A percentile compares a stretch with the other conserved stretches of the same genome.
Conservation (phyloP, 2,329 filamentous ascomycete genomes). For the Pseudogymnoascus sp. region DNA sequence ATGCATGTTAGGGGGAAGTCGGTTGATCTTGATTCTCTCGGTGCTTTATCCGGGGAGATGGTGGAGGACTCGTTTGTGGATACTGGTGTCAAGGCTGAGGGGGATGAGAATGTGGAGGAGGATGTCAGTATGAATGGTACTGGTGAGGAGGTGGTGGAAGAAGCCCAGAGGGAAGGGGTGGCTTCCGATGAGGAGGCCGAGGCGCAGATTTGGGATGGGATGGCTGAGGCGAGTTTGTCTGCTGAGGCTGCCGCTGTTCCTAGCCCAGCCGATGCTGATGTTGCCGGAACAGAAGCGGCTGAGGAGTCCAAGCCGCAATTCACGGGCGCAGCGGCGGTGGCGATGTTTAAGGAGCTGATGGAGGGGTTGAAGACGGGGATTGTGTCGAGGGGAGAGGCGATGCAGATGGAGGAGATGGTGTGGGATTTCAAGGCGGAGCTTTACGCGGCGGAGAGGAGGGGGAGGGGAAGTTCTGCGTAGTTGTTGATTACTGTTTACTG, state of each 20-base stretch:
- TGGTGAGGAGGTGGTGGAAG: not conserved
- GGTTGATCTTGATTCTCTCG: not conserved
- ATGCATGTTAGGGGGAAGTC: not conserved
- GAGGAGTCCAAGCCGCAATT: not conserved
- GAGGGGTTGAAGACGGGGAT: conserved; percentile 49
- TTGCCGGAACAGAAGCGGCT: not conserved
- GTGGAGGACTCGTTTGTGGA: not conserved
- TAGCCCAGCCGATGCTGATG: not conserved
- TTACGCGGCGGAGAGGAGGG: conserved; percentile 59
- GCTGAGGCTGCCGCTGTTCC: not conserved
- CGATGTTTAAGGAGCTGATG: conserved; percentile 47
- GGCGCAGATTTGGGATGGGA: not conserved
- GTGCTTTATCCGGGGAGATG: not conserved
- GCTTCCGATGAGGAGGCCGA: not conserved
- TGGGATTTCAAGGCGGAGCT: conserved; percentile 71
- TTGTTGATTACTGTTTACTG: not conserved
- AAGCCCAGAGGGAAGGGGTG: not conserved
- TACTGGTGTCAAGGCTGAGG: not conserved
- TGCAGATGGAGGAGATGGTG: conserved; percentile 67
- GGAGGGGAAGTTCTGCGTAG: conserved; percentile 26
- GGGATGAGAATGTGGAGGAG: not conserved
- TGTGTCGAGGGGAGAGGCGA: conserved; percentile 56
- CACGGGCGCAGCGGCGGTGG: conserved; percentile 40
- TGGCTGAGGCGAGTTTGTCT: not conserved
- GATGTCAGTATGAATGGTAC: not conserved